Base-by-base conservation (phyloP, 345 rosid genomes). In the Clarkia xantiana region DNA sequence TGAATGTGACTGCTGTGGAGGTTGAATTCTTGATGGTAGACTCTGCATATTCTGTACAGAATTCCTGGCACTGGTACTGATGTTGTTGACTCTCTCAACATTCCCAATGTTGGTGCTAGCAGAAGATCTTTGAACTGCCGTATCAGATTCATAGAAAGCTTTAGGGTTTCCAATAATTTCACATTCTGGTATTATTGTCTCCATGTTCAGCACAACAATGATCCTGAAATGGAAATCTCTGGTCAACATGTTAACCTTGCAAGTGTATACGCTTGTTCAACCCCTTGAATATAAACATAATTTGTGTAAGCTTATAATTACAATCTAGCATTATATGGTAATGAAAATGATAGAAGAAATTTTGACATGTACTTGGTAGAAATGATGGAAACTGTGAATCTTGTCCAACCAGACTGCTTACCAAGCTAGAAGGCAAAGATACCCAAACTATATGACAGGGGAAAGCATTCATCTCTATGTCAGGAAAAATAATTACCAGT, bases 121-220 rank as follows among this genome's bases (percentile, higher is more conserved):
- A 58, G 66, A 10, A 2, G 65, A 16, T 52, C 70, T 77, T 62
- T 76, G 81, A 56, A 64, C 25, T 25, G 62, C 55, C 38, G 67
- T 6, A 13, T 71, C 81, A 16, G 81, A 64, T 52, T 74, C 77
- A n/a, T 60, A 18, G 59, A 59, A 56, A 54, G 69, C 41, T 51
- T 41, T 75, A 18, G 95, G 87, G 56, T 84, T 89, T 59, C 97
- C 97, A 23, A 84, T 71, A 10, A 71, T 69, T 47, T 82, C 93
- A 55, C 71, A 76, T 4, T 82, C 82, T 46, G 72, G 81, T 36
- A 80, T 59, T 58, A 89, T 73, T 14, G 76, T 89, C 71, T 82
- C 95, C 84, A 84, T 68, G 63, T 78, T 84, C 69, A 84, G 75
- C 65, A 84, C 86, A 51, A 84, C 75, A 66, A 80, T 78, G 53